phyloP scores from a whole-genome alignment of 148 eudicot species.

The Rhododendron simsii region DNA sequence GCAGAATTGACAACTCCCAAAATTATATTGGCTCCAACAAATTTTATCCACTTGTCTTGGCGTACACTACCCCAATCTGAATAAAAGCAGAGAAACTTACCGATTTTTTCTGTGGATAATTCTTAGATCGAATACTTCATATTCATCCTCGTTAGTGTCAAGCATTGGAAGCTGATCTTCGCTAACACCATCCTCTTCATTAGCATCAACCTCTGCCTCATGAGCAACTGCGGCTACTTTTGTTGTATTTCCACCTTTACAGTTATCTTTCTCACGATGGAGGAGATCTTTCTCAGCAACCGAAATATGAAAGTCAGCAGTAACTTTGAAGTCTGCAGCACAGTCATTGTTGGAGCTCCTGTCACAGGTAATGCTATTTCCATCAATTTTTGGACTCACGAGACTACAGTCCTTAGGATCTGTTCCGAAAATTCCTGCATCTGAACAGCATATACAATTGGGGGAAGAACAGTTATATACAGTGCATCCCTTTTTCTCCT shows the following conservation, averaged over 20 bases:
- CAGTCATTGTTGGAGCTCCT: conserved; percentile 8
- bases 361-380: conserved; percentile 13
- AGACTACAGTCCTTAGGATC: conserved; percentile 14
- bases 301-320: conserved; percentile 6
- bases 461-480: conserved; percentile 1
- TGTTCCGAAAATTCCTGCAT: not conserved
- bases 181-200: conserved; percentile 40
- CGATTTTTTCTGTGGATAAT: conserved; percentile 93
- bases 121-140: conserved; percentile 77
- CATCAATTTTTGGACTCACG: conserved; percentile 23
- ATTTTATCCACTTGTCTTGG: not conserved
- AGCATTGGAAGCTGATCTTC: conserved; percentile 42
- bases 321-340: conserved; percentile 9
- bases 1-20: not conserved
- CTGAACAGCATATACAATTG: conserved; percentile 7
- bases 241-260: conserved; percentile 24
- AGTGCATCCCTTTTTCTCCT: conserved; percentile 15
- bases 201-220: conserved; percentile 28
- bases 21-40: not conserved
- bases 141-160: conserved; percentile 57
- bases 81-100: conserved; percentile 24
- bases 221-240: conserved; percentile 19
- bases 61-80: not conserved
- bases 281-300: conserved; percentile 27
- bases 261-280: conserved; percentile 12